These are phyloP conservation scores for Simplicillium sp. DNA, from an alignment of 2,329 filamentous ascomycete species.

Conservation along the genomic window DNA sequence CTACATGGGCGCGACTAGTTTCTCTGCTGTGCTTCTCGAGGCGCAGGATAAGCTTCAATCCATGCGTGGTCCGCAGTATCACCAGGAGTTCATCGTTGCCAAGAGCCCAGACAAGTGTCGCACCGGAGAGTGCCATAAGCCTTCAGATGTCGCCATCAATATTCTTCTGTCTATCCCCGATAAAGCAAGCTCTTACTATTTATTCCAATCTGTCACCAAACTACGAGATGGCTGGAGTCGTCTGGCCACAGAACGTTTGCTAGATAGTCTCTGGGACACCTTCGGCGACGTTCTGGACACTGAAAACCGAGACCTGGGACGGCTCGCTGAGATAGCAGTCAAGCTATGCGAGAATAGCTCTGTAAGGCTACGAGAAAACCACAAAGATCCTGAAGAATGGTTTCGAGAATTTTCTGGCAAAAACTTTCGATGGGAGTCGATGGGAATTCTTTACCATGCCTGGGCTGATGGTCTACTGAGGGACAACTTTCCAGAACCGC, in stretches of 20 bases:
- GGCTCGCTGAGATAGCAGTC: constrained; percentile 19
- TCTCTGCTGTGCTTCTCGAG: constrained; percentile 11
- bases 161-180: constrained; percentile 6
- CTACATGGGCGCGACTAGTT: constrained; percentile 27
- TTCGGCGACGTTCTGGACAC: constrained; percentile 12
- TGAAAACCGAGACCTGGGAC: constrained; percentile 3
- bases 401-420: constrained; percentile 22
- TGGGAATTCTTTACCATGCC: constrained; percentile 22
- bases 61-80: constrained; percentile 2
- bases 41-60: constrained; percentile 6
- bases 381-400: constrained; percentile 20
- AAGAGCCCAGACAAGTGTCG: neutral
- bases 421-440: constrained; percentile 26
- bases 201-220: constrained; percentile 9
- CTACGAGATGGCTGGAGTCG: constrained; percentile 12
- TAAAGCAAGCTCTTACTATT: constrained; percentile 3
- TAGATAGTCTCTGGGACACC: constrained; percentile 9
- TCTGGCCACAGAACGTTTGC: constrained; percentile 5
- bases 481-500: constrained; percentile 1
- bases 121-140: neutral
- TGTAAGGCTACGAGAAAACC: constrained; percentile 19
- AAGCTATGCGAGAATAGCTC: constrained; percentile 23
- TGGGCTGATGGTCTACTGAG: constrained; percentile 8
- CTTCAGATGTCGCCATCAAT: constrained; percentile 2
- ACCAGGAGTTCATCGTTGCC: neutral